phyloP scores from a whole-genome alignment of 306 rosid genomes.

The Lablab purpureus region DNA sequence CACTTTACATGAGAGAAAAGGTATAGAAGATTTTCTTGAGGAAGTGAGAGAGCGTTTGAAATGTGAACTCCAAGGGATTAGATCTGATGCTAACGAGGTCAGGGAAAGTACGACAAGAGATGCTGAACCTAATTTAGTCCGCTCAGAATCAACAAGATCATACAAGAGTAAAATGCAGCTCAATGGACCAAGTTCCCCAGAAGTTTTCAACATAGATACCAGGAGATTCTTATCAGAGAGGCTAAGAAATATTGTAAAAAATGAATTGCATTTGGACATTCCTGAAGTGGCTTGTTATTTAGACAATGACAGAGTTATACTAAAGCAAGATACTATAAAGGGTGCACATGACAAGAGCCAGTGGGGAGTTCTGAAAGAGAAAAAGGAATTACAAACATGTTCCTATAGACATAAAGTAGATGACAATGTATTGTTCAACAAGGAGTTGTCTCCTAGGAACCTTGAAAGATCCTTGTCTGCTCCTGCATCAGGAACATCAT shows the following conservation, averaged over 20 bases:
- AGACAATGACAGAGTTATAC: constrained; percentile 49
- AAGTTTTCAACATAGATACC: constrained; percentile 63
- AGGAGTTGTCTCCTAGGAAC: constrained; percentile 71
- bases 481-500: constrained; percentile 79
- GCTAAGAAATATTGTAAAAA: constrained; percentile 57
- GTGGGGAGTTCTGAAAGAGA: constrained; percentile 52
- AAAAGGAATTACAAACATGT: constrained; percentile 59
- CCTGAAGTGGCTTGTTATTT: constrained; percentile 49
- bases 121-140: constrained; percentile 55
- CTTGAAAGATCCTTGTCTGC: constrained; percentile 84
- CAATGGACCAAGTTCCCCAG: constrained; percentile 64
- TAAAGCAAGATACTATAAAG: constrained; percentile 43
- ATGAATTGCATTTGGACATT: constrained; percentile 51
- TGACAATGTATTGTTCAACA: constrained; percentile 51
- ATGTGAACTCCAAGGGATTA: constrained; percentile 69
- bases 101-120: constrained; percentile 68
- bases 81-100: constrained; percentile 66
- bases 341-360: constrained; percentile 39
- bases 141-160: constrained; percentile 73
- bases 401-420: constrained; percentile 67
- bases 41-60: constrained; percentile 77
- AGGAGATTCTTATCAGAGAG: constrained; percentile 67
- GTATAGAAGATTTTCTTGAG: constrained; percentile 78
- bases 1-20: constrained; percentile 59
- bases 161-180: constrained; percentile 60